Evolutionary conservation across 2,329 filamentous ascomycete species (phyloP).

Genomic region (Epichloe hybrida): DNA sequence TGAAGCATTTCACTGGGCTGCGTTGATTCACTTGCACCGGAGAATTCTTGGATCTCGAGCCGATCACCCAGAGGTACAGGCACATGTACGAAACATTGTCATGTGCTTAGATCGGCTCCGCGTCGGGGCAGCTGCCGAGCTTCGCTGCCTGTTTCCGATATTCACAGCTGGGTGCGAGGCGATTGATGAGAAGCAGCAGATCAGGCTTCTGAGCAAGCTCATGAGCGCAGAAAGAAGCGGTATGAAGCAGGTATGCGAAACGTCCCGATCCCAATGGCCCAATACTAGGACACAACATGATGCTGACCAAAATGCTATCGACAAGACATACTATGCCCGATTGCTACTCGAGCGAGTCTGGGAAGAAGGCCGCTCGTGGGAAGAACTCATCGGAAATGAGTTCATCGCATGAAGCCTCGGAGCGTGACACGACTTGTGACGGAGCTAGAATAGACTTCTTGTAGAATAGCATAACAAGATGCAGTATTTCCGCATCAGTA

Average conservation of each 20-base stretch:
- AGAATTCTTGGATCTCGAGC: slow-evolving; percentile 54
- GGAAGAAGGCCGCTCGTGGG: slow-evolving; percentile 55
- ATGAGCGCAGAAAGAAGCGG: slow-evolving; percentile 57
- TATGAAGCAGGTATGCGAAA: slow-evolving; percentile 53
- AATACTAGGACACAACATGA: background rate
- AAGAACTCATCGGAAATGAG: slow-evolving; percentile 48
- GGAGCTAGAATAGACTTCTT: background rate
- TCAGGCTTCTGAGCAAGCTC: slow-evolving; percentile 51
- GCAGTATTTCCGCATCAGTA: background rate
- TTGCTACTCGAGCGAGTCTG: slow-evolving; percentile 55
- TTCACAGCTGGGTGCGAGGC: slow-evolving; percentile 74
- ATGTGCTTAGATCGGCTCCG: slow-evolving; percentile 47
- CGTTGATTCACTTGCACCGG: slow-evolving; percentile 60
- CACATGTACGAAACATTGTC: slow-evolving; percentile 49
- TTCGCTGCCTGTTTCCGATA: slow-evolving; percentile 64
- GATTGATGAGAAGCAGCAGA: slow-evolving; percentile 37
- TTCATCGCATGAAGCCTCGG: slow-evolving; percentile 44
- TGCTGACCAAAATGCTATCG: background rate
- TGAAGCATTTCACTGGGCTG: slow-evolving; percentile 67
- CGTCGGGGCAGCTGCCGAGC: slow-evolving; percentile 56
- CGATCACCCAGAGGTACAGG: slow-evolving; percentile 45
- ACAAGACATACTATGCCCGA: slow-evolving; percentile 46
- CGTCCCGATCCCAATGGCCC: background rate
- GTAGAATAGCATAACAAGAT: background rate
- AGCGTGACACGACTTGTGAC: background rate